Percentiles rank a stretch among this genome's conserved stretches.
Evolutionary conservation across 148 eudicot genomes (phyloP).

Genomic region (Dianthus caryophyllus): DNA sequence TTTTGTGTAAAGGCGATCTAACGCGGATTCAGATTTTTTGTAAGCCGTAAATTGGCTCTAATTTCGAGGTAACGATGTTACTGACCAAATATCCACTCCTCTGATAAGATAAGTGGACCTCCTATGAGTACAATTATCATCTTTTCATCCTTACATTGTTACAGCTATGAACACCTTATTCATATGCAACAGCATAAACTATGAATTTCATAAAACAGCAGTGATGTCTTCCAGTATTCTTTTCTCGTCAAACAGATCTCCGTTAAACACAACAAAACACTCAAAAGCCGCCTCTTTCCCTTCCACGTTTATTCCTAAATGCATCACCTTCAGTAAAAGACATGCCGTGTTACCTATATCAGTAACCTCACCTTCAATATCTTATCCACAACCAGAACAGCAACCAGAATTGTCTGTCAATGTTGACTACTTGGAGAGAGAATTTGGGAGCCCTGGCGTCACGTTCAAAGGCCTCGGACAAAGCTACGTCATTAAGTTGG

Average conservation of each 20-base stretch:
- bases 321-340: constrained; percentile 27
- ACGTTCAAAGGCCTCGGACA: constrained; percentile 45
- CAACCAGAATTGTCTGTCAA: constrained; percentile 31
- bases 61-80: no score
- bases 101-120: constrained; percentile 28
- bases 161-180: neutral
- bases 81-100: no score
- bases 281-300: constrained; percentile 14
- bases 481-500: constrained; percentile 61
- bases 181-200: neutral
- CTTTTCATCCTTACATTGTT: constrained; percentile 7
- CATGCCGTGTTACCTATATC: constrained; percentile 23
- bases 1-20: no score
- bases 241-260: constrained; percentile 35
- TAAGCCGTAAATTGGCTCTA: no score
- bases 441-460: constrained; percentile 63
- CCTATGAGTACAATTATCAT: neutral
- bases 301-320: constrained; percentile 17
- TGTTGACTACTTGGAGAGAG: constrained; percentile 46
- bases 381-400: constrained; percentile 19
- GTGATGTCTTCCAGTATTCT: constrained; percentile 38
- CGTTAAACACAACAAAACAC: constrained; percentile 28
- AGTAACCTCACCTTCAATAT: constrained; percentile 34
- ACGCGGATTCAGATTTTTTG: no score
- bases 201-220: constrained; percentile 13